Evolutionary conservation across 2,329 filamentous ascomycete species (phyloP), one percentile per base, ranked within the genome.

Genomic region (Botrytis fabae): DNA sequence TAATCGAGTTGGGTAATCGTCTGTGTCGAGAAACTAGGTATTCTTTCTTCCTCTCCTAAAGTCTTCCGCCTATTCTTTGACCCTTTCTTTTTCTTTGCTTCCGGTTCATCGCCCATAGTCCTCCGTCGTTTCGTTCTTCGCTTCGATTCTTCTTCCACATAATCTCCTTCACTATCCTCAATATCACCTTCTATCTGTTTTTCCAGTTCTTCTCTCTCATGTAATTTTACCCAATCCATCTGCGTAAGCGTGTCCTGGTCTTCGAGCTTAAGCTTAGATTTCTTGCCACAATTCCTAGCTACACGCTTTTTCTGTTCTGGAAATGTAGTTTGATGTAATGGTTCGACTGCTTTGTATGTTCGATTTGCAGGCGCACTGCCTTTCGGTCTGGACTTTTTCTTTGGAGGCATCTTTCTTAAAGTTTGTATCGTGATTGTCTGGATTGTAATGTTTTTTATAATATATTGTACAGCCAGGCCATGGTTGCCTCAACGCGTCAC

Each of bases 231-330:
- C 51, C 74, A 77, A 51, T 76, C 78, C 74, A 80, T 80, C 71
- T 80, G 79, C 35, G 79, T 80, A 28, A 80, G 77, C 2, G 78
- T 80, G 63, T 80, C 77, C 48, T 75, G 72, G 48, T 75, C 78
- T 35, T 74, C 57, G 18, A 78, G 60, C 62, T 70, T 69, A n/a
- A 70, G 40, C 22, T 71, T 66, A 12, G 73, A 57, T 61, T 76
- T 70, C 65, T 77, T 79, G 16, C 78, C 78, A 76, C 79, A 79
- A 8, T 73, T 76, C 60, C 66, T 75, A 25, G 62, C 61, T 25
- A 80, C 62, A 25, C 73, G 73, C 72, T 77, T 80, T 65, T 75
- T 76, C 25, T 46, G 71, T 9, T 65, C 63, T 10, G 75, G 72
- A 28, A 80, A 74, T 72, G 75, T 78, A 10, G 73, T 62, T 72